These are phyloP conservation scores for Acanthamoeba royreba DNA, from an alignment of 208 protist species.

Conservation along the genomic window DNA sequence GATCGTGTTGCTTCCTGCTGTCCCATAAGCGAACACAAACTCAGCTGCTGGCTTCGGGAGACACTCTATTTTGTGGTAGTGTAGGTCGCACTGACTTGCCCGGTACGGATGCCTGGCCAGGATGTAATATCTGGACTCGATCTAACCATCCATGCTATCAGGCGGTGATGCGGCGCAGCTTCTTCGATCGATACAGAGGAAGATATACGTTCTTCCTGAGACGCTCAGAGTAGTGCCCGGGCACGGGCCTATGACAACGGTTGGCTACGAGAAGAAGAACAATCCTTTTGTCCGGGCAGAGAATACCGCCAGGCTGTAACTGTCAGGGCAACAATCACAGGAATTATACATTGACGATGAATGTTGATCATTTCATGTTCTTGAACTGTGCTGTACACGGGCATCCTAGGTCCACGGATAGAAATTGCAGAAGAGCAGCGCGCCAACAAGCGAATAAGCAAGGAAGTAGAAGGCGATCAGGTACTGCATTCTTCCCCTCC, in stretches of 20 bases:
- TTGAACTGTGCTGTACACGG: too few relatives aligned
- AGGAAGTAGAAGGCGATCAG: slow-evolving; percentile 58
- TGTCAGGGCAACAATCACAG: too few relatives aligned
- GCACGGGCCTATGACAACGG: background rate
- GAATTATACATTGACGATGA: too few relatives aligned
- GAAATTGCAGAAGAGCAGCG: slow-evolving; percentile 62
- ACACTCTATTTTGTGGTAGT: background rate
- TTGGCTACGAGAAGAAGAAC: background rate
- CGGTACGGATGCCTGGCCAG: background rate
- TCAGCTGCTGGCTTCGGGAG: background rate
- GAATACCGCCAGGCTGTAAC: background rate
- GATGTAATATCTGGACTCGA: background rate
- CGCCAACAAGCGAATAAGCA: slow-evolving; percentile 58
- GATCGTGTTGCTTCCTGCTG: background rate
- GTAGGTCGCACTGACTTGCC: background rate
- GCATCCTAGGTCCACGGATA: slow-evolving; percentile 68
- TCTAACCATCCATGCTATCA: background rate
- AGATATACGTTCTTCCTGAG: slow-evolving; percentile 8
- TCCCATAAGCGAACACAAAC: background rate
- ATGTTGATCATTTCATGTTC: too few relatives aligned
- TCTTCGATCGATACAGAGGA: background rate
- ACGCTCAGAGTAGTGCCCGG: background rate
- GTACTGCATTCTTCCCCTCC: background rate
- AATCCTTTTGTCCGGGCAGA: background rate
- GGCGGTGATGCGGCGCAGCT: background rate